Evolutionary conservation across 2,329 filamentous ascomycete genomes (phyloP).

Genomic region (Thermoascus crustaceus): DNA sequence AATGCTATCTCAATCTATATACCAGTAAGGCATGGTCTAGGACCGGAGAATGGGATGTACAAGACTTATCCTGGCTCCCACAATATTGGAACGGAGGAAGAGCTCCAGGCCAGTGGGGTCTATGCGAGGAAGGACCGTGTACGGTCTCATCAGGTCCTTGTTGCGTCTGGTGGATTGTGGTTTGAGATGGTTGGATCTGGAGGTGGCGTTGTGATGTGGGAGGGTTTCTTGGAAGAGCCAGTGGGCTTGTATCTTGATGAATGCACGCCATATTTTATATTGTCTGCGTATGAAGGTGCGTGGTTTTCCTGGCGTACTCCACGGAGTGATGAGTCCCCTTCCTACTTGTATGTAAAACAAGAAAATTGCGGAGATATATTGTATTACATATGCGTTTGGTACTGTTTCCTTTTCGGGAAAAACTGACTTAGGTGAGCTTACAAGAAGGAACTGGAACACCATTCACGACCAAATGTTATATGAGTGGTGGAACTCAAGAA

Average conservation of each 20-base stretch:
- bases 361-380: too few species aligned
- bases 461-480: too few species aligned
- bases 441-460: too few species aligned
- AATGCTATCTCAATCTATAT: not conserved
- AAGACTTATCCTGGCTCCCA: not conserved
- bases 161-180: not conserved
- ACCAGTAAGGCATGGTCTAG: not conserved
- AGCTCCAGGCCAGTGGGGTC: not conserved
- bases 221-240: not conserved
- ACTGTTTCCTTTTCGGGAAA: too few species aligned
- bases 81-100: not conserved
- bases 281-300: not conserved
- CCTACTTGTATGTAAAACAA: too few species aligned
- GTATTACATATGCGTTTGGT: too few species aligned
- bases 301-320: too few species aligned
- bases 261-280: not conserved
- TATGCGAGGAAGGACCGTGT: not conserved
- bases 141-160: not conserved
- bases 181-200: not conserved
- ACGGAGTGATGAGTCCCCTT: too few species aligned
- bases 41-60: not conserved
- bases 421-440: too few species aligned
- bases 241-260: not conserved
- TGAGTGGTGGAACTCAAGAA: too few species aligned
- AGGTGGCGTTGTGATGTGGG: not conserved